A percentile compares a stretch with the other conserved stretches of the same genome.
These are phyloP conservation scores for Bryum argenteum DNA, from an alignment of 225 moss, liverwort and hornwort genomes.

Conservation along the genomic window DNA sequence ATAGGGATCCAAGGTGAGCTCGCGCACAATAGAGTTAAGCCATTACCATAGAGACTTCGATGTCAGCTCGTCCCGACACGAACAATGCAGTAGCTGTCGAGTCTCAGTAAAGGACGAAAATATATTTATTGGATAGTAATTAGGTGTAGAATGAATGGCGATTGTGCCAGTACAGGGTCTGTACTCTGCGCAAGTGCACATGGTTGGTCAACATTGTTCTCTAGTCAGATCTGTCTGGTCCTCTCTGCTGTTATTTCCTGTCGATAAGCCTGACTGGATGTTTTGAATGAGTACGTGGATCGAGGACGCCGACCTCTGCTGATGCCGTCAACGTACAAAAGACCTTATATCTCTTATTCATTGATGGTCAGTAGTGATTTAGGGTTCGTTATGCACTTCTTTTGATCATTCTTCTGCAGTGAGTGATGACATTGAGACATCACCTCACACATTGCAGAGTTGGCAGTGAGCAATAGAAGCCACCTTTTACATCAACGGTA, in stretches of 20 bases:
- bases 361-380: not conserved
- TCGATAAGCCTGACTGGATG: not conserved
- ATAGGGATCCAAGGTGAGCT: not conserved
- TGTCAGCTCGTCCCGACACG: conserved; percentile 25
- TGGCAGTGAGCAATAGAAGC: not conserved
- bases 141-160: conserved; percentile 1
- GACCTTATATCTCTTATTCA: not conserved
- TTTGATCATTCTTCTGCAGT: not conserved
- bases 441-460: not conserved
- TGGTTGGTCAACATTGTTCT: not conserved
- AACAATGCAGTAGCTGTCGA: conserved; percentile 19
- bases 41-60: not conserved
- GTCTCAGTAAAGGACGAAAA: not conserved
- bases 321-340: not conserved
- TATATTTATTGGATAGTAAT: not conserved
- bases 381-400: conserved; percentile 1
- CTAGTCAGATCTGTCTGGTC: conserved; percentile 17
- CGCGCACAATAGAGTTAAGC: too few species aligned
- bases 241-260: not conserved
- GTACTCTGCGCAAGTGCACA: conserved; percentile 20
- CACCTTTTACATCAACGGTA: too few species aligned
- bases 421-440: not conserved
- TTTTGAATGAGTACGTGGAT: not conserved
- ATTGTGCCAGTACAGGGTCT: not conserved
- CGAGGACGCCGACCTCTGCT: not conserved